Evolutionary conservation across 148 eudicot species (phyloP).

Genomic region (Nepenthes gracilis): DNA sequence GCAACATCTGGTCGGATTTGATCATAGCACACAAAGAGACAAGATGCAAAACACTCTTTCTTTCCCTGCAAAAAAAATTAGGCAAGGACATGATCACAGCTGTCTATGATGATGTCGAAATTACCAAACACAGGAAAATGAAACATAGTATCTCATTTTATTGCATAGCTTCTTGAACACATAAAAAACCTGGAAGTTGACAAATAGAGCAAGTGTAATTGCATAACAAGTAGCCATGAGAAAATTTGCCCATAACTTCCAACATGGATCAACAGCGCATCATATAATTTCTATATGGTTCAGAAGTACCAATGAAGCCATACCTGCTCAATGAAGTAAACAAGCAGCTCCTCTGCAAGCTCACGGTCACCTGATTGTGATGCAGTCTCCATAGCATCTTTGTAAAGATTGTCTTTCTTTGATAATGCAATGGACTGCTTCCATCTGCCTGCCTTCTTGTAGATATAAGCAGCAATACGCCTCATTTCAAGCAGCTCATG

Average conservation of each 20-base stretch:
- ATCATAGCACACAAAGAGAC: constrained; percentile 93
- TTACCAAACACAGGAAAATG: background rate
- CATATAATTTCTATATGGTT: background rate
- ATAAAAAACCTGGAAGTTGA: too few species aligned
- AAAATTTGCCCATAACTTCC: too few species aligned
- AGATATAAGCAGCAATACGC: constrained; percentile 93
- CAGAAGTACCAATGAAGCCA: too few species aligned
- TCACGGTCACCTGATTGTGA: constrained; percentile 98
- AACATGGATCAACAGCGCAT: background rate
- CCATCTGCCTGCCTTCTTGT: constrained; percentile 98
- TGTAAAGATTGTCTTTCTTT: constrained; percentile 83
- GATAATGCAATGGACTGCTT: constrained; percentile 94
- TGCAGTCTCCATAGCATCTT: constrained; percentile 97
- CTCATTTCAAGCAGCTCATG: constrained; percentile 96
- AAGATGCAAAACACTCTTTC: constrained; percentile 95
- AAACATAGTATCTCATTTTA: background rate
- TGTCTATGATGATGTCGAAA: background rate
- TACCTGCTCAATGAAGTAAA: constrained; percentile 92
- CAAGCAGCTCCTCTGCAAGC: constrained; percentile 93
- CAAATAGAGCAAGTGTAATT: too few species aligned
- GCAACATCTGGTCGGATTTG: constrained; percentile 79
- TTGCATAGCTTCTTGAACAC: too few species aligned
- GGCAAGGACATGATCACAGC: background rate
- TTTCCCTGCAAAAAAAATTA: constrained; percentile 59
- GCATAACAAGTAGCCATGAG: too few species aligned